Percentiles rank a stretch among this genome's conserved stretches.
These are phyloP conservation scores for Hydrangea macrophylla DNA, from an alignment of 148 eudicot genomes.

Conservation along the genomic window DNA sequence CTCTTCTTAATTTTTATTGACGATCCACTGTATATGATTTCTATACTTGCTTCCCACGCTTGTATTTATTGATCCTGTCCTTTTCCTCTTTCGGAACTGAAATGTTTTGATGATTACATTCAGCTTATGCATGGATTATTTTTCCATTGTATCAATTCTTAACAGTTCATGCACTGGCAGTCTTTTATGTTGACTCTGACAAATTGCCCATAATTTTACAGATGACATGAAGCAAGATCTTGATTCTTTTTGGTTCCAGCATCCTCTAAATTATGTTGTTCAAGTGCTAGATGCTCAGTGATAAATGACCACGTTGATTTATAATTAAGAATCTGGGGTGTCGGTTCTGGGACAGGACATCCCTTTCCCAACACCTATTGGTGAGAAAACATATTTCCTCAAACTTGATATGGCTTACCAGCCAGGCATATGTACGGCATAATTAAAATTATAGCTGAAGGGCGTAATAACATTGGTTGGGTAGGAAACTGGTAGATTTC, in stretches of 20 bases:
- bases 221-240: neutral
- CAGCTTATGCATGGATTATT: neutral
- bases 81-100: neutral
- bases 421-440: no score
- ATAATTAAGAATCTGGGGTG: no score
- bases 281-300: neutral
- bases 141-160: neutral
- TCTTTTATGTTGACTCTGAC: neutral
- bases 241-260: no score
- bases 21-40: constrained; percentile 6
- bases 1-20: neutral
- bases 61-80: neutral
- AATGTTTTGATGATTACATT: neutral
- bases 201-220: neutral
- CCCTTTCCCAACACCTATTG: no score
- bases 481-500: no score
- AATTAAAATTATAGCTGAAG: no score
- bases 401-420: no score
- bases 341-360: no score
- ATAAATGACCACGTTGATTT: no score
- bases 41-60: neutral
- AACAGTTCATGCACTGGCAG: neutral
- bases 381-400: no score
- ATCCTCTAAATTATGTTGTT: no score
- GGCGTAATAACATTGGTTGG: no score